Conservation (phyloP, 495 filamentous ascomycete genomes). For the Aspergillus ostianus region DNA sequence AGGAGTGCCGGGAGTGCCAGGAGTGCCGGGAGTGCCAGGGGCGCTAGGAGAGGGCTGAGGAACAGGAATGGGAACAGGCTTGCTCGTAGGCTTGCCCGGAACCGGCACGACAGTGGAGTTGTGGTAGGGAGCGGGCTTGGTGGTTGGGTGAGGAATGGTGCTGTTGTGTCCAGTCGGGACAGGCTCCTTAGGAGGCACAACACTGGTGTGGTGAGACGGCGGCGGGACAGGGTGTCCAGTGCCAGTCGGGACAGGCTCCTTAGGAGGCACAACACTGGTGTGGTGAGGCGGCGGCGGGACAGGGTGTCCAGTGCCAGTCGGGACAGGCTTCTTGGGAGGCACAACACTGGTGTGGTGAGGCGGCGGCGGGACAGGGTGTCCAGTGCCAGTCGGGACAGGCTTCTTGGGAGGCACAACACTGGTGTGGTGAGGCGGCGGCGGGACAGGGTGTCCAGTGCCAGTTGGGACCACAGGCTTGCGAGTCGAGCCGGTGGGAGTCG, state of each 20-base stretch:
- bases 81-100: conserved; percentile 9
- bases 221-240: conserved; percentile 9
- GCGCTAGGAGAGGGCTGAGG: conserved; percentile 8
- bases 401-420: conserved; percentile 1
- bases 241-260: conserved; percentile 9
- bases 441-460: conserved; percentile 11
- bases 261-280: not conserved
- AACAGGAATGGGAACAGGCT: conserved; percentile 19
- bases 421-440: not conserved
- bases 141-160: not conserved
- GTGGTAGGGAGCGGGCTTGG: conserved; percentile 20
- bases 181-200: not conserved
- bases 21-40: conserved; percentile 1
- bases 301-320: conserved; percentile 13
- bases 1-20: conserved; percentile 4
- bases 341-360: not conserved
- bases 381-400: conserved; percentile 2
- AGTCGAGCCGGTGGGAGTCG: conserved; percentile 12
- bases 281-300: not conserved
- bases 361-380: conserved; percentile 4
- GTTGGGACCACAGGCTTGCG: conserved; percentile 11
- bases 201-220: not conserved
- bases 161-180: not conserved
- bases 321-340: conserved; percentile 10
- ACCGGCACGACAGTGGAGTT: conserved; percentile 22